Conservation (phyloP, 129 eudicot genomes). For the Pulicaria dysenterica region DNA sequence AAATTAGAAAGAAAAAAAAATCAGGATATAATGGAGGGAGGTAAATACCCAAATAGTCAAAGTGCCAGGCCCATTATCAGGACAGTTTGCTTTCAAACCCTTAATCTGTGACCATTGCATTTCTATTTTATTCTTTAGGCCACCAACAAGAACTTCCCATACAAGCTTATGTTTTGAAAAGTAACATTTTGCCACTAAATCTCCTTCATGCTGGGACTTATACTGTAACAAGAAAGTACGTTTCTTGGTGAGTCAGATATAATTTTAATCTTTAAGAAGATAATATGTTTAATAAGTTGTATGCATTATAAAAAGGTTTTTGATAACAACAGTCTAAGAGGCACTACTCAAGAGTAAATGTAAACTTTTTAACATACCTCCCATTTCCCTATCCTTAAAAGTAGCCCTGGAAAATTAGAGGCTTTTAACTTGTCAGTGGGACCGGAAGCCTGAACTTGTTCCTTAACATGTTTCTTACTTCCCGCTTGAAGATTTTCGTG, state of each 20-base stretch:
- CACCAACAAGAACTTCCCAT: constrained; percentile 87
- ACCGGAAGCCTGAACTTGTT: constrained; percentile 26
- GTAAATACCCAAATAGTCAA: constrained; percentile 62
- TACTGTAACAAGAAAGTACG: constrained; percentile 54
- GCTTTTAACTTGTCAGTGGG: constrained; percentile 69
- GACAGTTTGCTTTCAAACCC: constrained; percentile 57
- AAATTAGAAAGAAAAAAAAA: neutral
- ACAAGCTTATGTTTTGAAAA: constrained; percentile 90
- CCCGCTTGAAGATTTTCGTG: constrained; percentile 15
- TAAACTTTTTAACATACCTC: constrained; percentile 49
- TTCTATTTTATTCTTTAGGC: constrained; percentile 82
- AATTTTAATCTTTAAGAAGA: neutral
- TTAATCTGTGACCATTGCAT: constrained; percentile 79
- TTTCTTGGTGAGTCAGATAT: constrained; percentile 8
- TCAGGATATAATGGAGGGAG: neutral
- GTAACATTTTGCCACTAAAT: constrained; percentile 81
- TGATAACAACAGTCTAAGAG: neutral
- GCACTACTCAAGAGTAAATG: neutral
- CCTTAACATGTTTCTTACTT: constrained; percentile 37
- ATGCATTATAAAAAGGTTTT: too few relatives aligned
- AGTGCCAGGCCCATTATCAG: constrained; percentile 59
- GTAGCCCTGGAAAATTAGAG: constrained; percentile 66
- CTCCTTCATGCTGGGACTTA: constrained; percentile 62
- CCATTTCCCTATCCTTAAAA: constrained; percentile 76
- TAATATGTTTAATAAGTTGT: neutral